A percentile compares a stretch with the other conserved stretches of the same genome.
Evolutionary conservation across 2,329 filamentous ascomycete genomes (phyloP).

Genomic region (Ustulina deusta): DNA sequence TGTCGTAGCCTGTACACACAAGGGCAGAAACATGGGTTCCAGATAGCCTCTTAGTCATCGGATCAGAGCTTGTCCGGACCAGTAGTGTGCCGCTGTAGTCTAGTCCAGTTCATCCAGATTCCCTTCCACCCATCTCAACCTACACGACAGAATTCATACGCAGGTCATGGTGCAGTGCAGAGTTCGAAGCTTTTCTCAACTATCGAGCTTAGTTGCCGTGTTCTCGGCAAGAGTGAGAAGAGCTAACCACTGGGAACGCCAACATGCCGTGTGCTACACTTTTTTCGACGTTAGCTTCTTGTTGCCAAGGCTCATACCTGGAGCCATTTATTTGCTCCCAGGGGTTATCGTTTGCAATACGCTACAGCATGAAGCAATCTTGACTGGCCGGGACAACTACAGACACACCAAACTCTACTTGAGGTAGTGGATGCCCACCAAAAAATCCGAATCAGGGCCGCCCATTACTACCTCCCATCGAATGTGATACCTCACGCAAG

Average conservation of each 20-base stretch:
- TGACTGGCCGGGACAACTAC: neutral
- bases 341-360: neutral
- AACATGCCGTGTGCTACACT: neutral
- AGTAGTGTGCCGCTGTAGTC: neutral
- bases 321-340: neutral
- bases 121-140: neutral
- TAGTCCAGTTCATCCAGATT: neutral
- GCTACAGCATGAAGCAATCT: neutral
- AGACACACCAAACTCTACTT: neutral
- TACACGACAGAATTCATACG: neutral
- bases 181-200: neutral
- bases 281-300: neutral
- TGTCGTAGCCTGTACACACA: neutral
- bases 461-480: neutral
- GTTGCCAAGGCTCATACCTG: neutral
- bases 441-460: too few relatives aligned
- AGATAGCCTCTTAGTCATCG: constrained; percentile 11
- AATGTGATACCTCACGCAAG: neutral
- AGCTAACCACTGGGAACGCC: neutral
- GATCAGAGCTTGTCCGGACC: neutral
- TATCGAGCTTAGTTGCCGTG: neutral
- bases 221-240: neutral
- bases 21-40: neutral
- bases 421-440: neutral
- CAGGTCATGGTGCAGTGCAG: neutral